Base-by-base conservation (phyloP, 1,139 yeast species). In the Saccharomyces hybrid region DNA sequence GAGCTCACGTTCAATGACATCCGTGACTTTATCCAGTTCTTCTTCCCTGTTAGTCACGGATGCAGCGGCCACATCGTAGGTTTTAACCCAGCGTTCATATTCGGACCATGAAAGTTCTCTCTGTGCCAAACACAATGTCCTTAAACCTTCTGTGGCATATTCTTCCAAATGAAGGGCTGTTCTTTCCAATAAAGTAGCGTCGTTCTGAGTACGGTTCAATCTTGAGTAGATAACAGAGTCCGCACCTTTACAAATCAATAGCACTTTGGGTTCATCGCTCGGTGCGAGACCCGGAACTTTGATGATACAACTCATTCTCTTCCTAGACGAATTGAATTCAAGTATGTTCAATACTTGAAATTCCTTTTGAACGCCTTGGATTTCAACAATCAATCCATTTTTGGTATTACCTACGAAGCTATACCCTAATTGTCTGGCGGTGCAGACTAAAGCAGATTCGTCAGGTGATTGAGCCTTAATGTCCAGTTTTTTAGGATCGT, bases 381-480 rank as follows among this genome's bases (percentile, higher is more conserved):
- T 79, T 55, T 85, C 82, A 52, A 93, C 71, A 31, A 83, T 72
- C 25, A 90, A 75, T 41, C 90, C 86, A 49, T 80, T 80, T 66
- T 91, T 84, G 2, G 87, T 82, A 65, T 96, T 81, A 49, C 81
- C 87, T 47, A 82, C 74, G 69, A 93, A 87, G 7, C 88, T 83
- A 67, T 86, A 86, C 4, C 99, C 99, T 63, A 89, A 75, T 70
- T 93, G 98, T 64, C 96, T 80, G 0, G 99, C 98, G n/a, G 95
- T 93, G 9, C 88, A 82, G 5, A 93, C 99, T 56, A 93, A 79
- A 0, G 99, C 98, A 42, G 96, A 95, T 71, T 93, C 99, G 74
- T 93, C 99, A 0, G 99, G 99, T 8, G 96, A 88, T 71, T 93
- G 98, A 0, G 99, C 98, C 68, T 90, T 88, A 67, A 88, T 82